Evolutionary conservation across 495 filamentous ascomycete genomes (phyloP), one percentile per base, ranked within the genome.

Genomic region (Aspergillus avenaceus): DNA sequence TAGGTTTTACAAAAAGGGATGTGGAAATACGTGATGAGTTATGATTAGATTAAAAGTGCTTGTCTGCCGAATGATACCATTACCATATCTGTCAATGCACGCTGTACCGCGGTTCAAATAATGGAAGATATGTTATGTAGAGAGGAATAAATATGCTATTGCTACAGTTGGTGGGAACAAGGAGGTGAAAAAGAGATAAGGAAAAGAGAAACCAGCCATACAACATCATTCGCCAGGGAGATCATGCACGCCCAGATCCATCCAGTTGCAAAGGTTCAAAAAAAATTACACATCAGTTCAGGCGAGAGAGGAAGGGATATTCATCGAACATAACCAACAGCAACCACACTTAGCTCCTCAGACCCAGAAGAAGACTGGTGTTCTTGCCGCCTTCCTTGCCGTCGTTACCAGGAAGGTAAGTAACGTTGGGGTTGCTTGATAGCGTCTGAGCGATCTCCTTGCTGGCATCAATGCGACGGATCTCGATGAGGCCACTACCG

Each of bases 401-500:
- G 19, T 82, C 80, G 47, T 82, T 85, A 51, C 88, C 84, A 0
- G 93, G 93, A 44, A 99, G 67, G 71, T 97, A 99, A 25, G 91
- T 91, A 40, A 99, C 91, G 62, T 97, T 97, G 27, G 95, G 92
- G 70, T 99, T 99, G 32, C 67, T 70, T 23, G 91, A 82, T 63
- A 99, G 67, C 57, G 90, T 91, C 76, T 89, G 81, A 22, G 93
- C 93, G 71, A 99, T 96, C 71, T 97, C 95, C 70, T 85, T 88
- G 70, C 88, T 92, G 41, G 93, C 95, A 74, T 99, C 93, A 65
- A 99, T 97, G 70, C 90, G 82, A 71, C 93, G 79, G 63, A 99
- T 97, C 83, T 88, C 81, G 53, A 99, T 89, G 63, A 99, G 76
- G 5, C 93, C 93, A 70, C 90, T 91, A 43, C 93, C 93, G 26